Evolutionary conservation across 345 rosid species (phyloP), one percentile per base, ranked within the genome.

Genomic region (Garcia nutans): DNA sequence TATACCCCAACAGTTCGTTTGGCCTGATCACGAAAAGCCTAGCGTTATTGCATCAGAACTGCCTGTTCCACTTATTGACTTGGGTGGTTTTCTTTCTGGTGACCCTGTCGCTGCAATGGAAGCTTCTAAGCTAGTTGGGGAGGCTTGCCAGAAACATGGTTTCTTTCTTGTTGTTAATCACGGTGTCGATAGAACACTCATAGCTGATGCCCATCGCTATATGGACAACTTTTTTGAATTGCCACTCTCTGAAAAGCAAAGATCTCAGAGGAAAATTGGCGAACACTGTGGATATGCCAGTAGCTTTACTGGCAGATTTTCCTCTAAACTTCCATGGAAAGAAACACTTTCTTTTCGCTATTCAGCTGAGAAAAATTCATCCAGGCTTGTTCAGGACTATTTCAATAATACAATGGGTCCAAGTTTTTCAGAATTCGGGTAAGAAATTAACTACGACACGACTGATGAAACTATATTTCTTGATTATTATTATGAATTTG

Each of bases 201-300:
- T 96, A 69, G 56, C 82, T 1, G 89, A 89, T 33, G 98, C 97
- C 42, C 97, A 92, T 65, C 77, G 52, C 19, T 78, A 74, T 83
- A 89, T 86, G 93, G 92, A 91, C 59, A 77, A 42, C 57, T 96
- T 96, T 91, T 96, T 96, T 60, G 86, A 87, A 65, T 75, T 96
- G 81, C 89, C 96, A 15, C 92, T 93, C 15, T 45, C 73, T 33
- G 93, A 86, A 50, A 96, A 96, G 84, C 93, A 87, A 77, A 85
- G 71, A 77, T 93, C 94, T 74, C 91, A 85, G 83, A 92, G 98
- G 77, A 91, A 90, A 80, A 17, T 74, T 11, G 99, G 98, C 2
- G 98, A 92, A 86, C 86, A 82, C 74, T 88, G 92, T 71, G 99
- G 99, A 42, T 96, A 96, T 62, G 99, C 99, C 5, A 93, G 98